Evolutionary conservation across 352 stramenopile genomes (phyloP), one percentile per base, ranked within the genome.

Genomic region (Phytopythium ostracodes): DNA sequence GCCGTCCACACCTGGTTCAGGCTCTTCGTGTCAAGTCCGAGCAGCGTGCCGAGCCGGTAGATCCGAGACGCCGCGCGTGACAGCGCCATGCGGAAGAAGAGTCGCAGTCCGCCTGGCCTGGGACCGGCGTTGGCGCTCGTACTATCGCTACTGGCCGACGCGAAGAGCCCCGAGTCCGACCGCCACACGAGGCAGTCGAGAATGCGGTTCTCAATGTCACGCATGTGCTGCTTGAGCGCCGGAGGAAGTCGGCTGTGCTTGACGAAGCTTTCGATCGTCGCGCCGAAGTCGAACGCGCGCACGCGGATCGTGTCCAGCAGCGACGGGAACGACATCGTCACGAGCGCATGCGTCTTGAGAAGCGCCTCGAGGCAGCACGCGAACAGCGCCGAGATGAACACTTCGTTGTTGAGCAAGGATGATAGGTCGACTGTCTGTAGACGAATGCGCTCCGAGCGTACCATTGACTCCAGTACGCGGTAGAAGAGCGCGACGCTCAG

Each of bases 1-100:
- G 83, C 84, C 4, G 87, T 94, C 87, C 87, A 96, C 24, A 92
- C 82, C 56, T 96, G 85, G 44, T 94, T 94, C 66, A 94, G 72
- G 62, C 88, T 79, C 15, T 76, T 84, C 10, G 81, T 77, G 29
- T 94, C 77, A 29, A 96, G 75, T 27, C 79, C 70, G n/a, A 96
- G 66, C 38, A 85, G 64, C 42, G 67, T 80, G 35, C 87, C 86
- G 3, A 94, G 73, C 27, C 82, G 79, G 50, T 89, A 87, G 64
- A 94, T 92, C 12, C 87, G 81, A 5, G 80, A 89, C 5, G 87
- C 87, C 1, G 84, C 85, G 4, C 92, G 71, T n/a, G 87, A 89
- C 40, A 96, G 47, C 33, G 92, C 82, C 70, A 93, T 94, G n/a
- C 86, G 79, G 50, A 93, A 94, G 61, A 96, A 94, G 2, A 94